Conservation (phyloP, 257 asterid species). For the Avicennia marina region DNA sequence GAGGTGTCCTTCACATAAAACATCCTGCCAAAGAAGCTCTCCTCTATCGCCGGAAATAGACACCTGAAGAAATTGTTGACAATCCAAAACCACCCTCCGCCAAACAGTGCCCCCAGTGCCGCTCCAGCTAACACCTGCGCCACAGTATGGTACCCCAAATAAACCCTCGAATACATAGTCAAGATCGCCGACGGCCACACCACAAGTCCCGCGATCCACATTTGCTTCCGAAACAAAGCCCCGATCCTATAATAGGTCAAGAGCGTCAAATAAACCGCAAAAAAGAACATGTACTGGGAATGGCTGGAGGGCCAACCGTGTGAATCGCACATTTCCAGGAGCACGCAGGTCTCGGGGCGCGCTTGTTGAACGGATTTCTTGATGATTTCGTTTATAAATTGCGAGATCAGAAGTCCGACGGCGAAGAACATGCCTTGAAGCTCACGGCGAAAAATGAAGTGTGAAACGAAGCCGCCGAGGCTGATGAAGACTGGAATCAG, state of each 20-base stretch:
- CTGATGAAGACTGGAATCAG: slow-evolving; percentile 83
- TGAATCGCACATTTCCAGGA: slow-evolving; percentile 90
- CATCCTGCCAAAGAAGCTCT: slow-evolving; percentile 50
- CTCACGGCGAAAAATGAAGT: slow-evolving; percentile 91
- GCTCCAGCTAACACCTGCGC: slow-evolving; percentile 96
- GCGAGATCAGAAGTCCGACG: slow-evolving; percentile 70
- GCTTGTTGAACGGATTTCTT: slow-evolving; percentile 74
- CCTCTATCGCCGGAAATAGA: slow-evolving; percentile 70
- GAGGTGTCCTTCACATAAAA: slow-evolving; percentile 79
- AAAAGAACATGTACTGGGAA: slow-evolving; percentile 84
- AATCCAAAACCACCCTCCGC: slow-evolving; percentile 83
- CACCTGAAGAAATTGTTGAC: slow-evolving; percentile 53
- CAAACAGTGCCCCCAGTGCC: slow-evolving; percentile 56
- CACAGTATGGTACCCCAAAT: slow-evolving; percentile 79
- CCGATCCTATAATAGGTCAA: slow-evolving; percentile 51
- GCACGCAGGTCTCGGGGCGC: slow-evolving; percentile 79
- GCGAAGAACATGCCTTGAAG: slow-evolving; percentile 89
- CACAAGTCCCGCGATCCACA: slow-evolving; percentile 42
- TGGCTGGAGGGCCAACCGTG: slow-evolving; percentile 99
- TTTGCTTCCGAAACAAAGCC: slow-evolving; percentile 49
- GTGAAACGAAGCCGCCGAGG: slow-evolving; percentile 87
- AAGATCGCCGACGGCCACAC: slow-evolving; percentile 83
- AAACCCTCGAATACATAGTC: slow-evolving; percentile 80
- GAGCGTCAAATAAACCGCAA: slow-evolving; percentile 65
- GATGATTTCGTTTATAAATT: slow-evolving; percentile 64